Evolutionary conservation across 2,329 filamentous ascomycete species (phyloP).

Genomic region (Aspergillus sp.): DNA sequence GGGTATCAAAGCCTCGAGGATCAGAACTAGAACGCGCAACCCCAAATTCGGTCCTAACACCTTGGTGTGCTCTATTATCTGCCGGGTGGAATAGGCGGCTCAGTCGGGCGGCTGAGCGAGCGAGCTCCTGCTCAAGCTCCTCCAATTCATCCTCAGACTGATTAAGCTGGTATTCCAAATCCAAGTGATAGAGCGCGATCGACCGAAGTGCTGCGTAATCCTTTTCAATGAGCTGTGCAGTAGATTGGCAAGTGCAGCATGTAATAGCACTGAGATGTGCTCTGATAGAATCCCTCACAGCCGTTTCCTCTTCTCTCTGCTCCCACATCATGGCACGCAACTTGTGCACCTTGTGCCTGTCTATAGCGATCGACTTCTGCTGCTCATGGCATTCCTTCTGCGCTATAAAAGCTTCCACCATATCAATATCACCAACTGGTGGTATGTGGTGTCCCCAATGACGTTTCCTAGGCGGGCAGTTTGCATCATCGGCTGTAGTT

Average conservation of each 20-base stretch:
- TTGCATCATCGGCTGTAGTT: neutral
- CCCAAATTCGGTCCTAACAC: neutral
- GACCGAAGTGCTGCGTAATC: slow-evolving; percentile 25
- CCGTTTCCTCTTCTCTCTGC: slow-evolving; percentile 29
- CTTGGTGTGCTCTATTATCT: neutral
- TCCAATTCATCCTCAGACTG: slow-evolving; percentile 30
- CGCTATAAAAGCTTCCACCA: neutral
- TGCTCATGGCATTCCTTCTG: slow-evolving; percentile 1
- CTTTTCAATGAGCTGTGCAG: slow-evolving; percentile 8
- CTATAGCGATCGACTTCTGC: slow-evolving; percentile 20
- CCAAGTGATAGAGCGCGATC: slow-evolving; percentile 25
- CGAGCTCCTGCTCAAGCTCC: slow-evolving; percentile 29
- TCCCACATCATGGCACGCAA: slow-evolving; percentile 26
- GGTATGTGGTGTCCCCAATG: neutral
- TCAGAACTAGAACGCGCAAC: neutral
- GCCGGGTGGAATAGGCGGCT: no score
- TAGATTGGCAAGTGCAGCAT: neutral
- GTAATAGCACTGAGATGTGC: slow-evolving; percentile 22
- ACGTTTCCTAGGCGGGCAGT: neutral
- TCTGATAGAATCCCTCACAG: slow-evolving; percentile 23
- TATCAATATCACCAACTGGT: neutral
- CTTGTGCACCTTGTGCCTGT: slow-evolving; percentile 24
- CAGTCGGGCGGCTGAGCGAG: slow-evolving; percentile 19
- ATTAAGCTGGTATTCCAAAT: slow-evolving; percentile 28
- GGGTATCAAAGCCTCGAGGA: neutral